Base-by-base conservation (phyloP, 169 alveolate species). In the Babesia gibsoni region DNA sequence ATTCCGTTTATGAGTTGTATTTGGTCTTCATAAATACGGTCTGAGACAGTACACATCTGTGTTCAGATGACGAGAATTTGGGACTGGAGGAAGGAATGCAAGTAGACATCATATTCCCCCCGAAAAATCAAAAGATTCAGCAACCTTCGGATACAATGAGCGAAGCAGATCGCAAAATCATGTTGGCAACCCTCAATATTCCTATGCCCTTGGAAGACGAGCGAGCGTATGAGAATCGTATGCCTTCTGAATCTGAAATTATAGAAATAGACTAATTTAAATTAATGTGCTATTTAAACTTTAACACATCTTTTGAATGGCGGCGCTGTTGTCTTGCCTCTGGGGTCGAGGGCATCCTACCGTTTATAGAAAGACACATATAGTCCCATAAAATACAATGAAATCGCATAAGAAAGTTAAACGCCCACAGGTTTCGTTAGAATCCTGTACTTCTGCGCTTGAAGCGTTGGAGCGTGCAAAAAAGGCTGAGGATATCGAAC, bases 1-100 rank as follows among this genome's bases (percentile, higher is more conserved):
- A n/a, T n/a, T n/a, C n/a, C n/a, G n/a, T n/a, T n/a, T n/a, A n/a
- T n/a, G n/a, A n/a, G n/a, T n/a, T n/a, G n/a, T n/a, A n/a, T n/a
- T n/a, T n/a, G n/a, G n/a, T n/a, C n/a, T n/a, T n/a, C n/a, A n/a
- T n/a, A n/a, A n/a, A n/a, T n/a, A n/a, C n/a, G n/a, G n/a, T n/a
- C n/a, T n/a, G 46, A 16, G 20, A 12, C 10, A 16, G 16, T 16
- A 39, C 46, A 10, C 46, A 39, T 39, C 58, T 6, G 49, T 50
- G 30, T 33, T n/a, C 52, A 50, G 67, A 53, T 7, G 52, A 57
- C 20, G 67, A 54, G 25, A 30, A 39, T 54, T 43, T 77, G 10
- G 59, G 69, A 37, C 35, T 77, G 9, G 86, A 77, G 53, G 67
- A 77, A 18, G 75, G 67, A 25, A 68, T 67, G 80, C 86, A 77